phyloP scores from a whole-genome alignment of 805 yeast genomes.

The Kodamaea laetipori region DNA sequence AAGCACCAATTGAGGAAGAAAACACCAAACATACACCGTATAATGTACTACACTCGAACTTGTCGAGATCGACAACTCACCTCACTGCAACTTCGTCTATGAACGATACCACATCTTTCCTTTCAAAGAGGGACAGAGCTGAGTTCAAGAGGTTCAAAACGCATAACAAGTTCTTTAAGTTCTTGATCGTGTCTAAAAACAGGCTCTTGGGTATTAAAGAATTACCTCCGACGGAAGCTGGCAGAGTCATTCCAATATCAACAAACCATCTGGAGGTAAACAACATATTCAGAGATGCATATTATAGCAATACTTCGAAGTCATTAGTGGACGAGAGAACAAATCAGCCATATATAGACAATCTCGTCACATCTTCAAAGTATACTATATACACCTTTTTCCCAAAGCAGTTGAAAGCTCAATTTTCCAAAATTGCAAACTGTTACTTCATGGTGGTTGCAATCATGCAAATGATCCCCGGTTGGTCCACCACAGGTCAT shows the following conservation, averaged over 20 bases:
- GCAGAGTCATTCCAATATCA: constrained; percentile 74
- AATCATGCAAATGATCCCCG: constrained; percentile 91
- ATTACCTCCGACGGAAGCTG: constrained; percentile 59
- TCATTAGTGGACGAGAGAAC: constrained; percentile 70
- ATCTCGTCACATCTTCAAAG: constrained; percentile 81
- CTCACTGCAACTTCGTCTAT: constrained; percentile 20
- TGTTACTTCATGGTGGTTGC: constrained; percentile 88
- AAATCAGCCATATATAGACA: constrained; percentile 58
- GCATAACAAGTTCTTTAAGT: constrained; percentile 16
- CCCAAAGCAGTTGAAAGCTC: constrained; percentile 87
- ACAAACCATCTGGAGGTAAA: constrained; percentile 42
- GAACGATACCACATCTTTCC: constrained; percentile 22
- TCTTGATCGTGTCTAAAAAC: constrained; percentile 28
- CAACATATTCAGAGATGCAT: constrained; percentile 30
- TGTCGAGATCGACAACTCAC: constrained; percentile 28
- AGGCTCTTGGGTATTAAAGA: constrained; percentile 48
- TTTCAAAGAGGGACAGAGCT: constrained; percentile 20
- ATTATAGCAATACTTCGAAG: constrained; percentile 23
- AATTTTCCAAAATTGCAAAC: constrained; percentile 91
- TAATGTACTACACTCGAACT: constrained; percentile 12
- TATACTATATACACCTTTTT: constrained; percentile 79
- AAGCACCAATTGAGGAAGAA: constrained; percentile 13
- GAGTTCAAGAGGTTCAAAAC: constrained; percentile 17
- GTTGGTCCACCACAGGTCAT: constrained; percentile 97
- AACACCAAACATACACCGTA: constrained; percentile 15